Conservation (phyloP, 2,329 filamentous ascomycete species). For the Waltergamsia citrina region DNA sequence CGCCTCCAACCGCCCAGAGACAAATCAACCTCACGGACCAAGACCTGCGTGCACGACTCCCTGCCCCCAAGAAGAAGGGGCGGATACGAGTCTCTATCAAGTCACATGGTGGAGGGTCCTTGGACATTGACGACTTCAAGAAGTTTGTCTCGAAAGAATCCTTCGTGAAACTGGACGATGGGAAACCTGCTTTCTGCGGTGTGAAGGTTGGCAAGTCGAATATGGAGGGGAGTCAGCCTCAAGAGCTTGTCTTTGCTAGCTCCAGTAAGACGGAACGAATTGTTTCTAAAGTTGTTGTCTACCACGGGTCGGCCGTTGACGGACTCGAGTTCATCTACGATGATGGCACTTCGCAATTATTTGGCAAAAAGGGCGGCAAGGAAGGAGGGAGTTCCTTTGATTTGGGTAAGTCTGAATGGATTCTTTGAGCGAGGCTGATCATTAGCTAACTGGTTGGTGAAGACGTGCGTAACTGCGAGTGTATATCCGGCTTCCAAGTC, state of each 20-base stretch:
- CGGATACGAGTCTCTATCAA: conserved; percentile 65
- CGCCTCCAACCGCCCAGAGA: conserved; percentile 33
- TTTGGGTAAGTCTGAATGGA: conserved; percentile 47
- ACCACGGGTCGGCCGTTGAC: conserved; percentile 67
- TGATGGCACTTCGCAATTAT: conserved; percentile 72
- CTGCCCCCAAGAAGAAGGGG: conserved; percentile 62
- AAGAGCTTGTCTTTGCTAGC: conserved; percentile 68
- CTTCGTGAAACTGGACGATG: conserved; percentile 61
- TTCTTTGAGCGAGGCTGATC: background rate
- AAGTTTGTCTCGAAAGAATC: conserved; percentile 62
- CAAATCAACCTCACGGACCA: conserved; percentile 68
- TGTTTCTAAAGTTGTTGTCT: conserved; percentile 65
- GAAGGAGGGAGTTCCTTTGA: conserved; percentile 64
- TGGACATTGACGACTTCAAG: conserved; percentile 70
- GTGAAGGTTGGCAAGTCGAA: conserved; percentile 64
- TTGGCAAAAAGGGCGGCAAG: conserved; percentile 72
- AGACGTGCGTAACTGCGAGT: conserved; percentile 81
- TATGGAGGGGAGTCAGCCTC: conserved; percentile 58
- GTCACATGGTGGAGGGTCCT: conserved; percentile 63
- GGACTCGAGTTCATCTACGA: conserved; percentile 93
- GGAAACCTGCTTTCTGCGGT: conserved; percentile 36
- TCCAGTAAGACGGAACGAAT: conserved; percentile 60
- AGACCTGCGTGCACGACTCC: conserved; percentile 61
- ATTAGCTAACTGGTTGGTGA: background rate
- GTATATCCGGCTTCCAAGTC: conserved; percentile 77